These are phyloP conservation scores for Sporodiniella umbellata DNA, from an alignment of 371 early-diverging fungal species.

Conservation along the genomic window DNA sequence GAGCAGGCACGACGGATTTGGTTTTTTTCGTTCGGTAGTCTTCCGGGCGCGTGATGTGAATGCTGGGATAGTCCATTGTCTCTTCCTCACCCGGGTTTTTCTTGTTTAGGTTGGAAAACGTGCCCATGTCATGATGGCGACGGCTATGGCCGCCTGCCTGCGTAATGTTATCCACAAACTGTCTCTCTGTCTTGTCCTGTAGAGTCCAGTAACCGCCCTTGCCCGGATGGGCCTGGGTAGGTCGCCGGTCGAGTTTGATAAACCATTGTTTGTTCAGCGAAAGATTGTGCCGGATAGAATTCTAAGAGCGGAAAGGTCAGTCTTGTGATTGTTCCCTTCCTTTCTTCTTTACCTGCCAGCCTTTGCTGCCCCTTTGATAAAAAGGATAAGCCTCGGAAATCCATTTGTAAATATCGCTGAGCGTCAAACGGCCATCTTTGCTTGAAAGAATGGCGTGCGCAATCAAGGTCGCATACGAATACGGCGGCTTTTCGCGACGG, in stretches of 20 bases:
- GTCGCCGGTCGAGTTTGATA: slow-evolving; percentile 81
- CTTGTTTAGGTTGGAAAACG: too few species aligned
- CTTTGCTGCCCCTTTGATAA: slow-evolving; percentile 68
- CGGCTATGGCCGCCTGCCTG: slow-evolving; percentile 46
- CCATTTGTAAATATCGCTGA: slow-evolving; percentile 93
- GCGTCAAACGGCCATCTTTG: slow-evolving; percentile 73
- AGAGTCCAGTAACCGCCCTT: slow-evolving; percentile 97
- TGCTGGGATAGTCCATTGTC: slow-evolving; percentile 7
- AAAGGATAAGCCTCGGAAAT: slow-evolving; percentile 78
- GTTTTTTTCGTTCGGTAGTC: slow-evolving; percentile 23
- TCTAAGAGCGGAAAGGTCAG: slow-evolving; percentile 46
- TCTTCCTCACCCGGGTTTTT: not conserved
- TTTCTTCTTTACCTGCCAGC: slow-evolving; percentile 74
- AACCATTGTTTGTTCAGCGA: slow-evolving; percentile 92
- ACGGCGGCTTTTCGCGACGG: slow-evolving; percentile 72
- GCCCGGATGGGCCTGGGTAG: slow-evolving; percentile 85
- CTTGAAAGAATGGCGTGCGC: slow-evolving; percentile 84
- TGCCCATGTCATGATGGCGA: slow-evolving; percentile 44
- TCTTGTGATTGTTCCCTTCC: slow-evolving; percentile 5
- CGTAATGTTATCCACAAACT: slow-evolving; percentile 44
- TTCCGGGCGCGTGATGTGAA: slow-evolving; percentile 26
- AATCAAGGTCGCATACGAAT: slow-evolving; percentile 91
- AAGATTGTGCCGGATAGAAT: slow-evolving; percentile 98
- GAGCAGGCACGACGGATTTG: slow-evolving; percentile 10
- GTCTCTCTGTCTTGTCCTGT: slow-evolving; percentile 46